Percentiles rank a stretch among this genome's conserved stretches.
phyloP scores from a whole-genome alignment of 2,329 filamentous ascomycete genomes.

The Raffaelea deltoideospora region DNA sequence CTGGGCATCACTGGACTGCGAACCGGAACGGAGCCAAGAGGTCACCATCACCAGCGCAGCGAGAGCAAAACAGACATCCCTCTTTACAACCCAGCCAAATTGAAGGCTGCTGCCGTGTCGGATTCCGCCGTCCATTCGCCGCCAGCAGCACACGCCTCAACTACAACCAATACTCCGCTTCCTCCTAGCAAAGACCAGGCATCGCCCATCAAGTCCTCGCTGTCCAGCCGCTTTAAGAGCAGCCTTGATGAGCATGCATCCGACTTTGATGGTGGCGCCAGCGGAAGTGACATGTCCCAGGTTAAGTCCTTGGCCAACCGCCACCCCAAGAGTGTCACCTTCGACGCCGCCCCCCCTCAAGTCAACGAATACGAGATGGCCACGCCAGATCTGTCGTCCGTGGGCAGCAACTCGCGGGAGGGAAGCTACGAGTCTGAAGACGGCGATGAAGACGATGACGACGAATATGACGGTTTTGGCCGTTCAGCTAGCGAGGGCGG shows the following conservation, averaged over 20 bases:
- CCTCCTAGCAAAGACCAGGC: slow-evolving; percentile 54
- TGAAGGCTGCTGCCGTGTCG: slow-evolving; percentile 12
- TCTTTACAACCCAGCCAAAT: slow-evolving; percentile 38
- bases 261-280: slow-evolving; percentile 39
- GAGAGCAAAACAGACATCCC: slow-evolving; percentile 45
- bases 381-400: slow-evolving; percentile 86
- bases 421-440: slow-evolving; percentile 83
- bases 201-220: slow-evolving; percentile 80
- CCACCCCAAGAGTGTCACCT: slow-evolving; percentile 93
- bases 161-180: slow-evolving; percentile 16
- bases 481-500: slow-evolving; percentile 38
- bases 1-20: slow-evolving; percentile 37
- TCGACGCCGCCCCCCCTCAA: slow-evolving; percentile 83
- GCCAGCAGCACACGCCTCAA: slow-evolving; percentile 10
- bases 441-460: slow-evolving; percentile 54
- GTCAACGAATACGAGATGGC: slow-evolving; percentile 98
- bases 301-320: slow-evolving; percentile 60
- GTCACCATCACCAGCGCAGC: slow-evolving; percentile 40
- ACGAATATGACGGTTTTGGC: slow-evolving; percentile 26
- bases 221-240: slow-evolving; percentile 54
- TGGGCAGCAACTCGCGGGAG: slow-evolving; percentile 78
- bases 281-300: too few species aligned
- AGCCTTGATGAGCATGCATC: slow-evolving; percentile 56
- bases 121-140: too few species aligned
- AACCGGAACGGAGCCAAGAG: slow-evolving; percentile 29